Evolutionary conservation across 2,329 filamentous ascomycete species (phyloP).

Genomic region (Rachicladosporium sp.): DNA sequence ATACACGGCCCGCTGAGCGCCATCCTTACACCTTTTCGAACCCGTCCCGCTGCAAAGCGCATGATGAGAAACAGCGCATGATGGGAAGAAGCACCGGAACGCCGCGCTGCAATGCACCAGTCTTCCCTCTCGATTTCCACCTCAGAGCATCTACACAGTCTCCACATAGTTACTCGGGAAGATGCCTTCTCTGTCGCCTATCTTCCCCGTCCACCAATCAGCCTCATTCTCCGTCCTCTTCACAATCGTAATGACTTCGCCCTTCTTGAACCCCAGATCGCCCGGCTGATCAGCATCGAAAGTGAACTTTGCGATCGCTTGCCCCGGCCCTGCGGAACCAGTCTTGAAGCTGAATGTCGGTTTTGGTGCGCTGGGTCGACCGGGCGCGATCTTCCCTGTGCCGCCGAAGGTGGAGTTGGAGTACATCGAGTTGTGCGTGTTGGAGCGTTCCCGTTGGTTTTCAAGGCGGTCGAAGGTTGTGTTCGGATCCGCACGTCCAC

Average conservation of each 20-base stretch:
- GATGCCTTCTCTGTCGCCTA: constrained; percentile 75
- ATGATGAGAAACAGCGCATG: too few species aligned
- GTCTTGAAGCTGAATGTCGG: constrained; percentile 57
- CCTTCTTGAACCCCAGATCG: constrained; percentile 92
- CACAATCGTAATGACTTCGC: constrained; percentile 84
- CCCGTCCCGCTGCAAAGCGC: too few species aligned
- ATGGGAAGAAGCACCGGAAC: too few species aligned
- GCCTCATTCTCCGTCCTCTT: constrained; percentile 90
- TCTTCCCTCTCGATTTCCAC: background rate
- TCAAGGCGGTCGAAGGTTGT: constrained; percentile 39
- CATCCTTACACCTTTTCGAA: too few species aligned
- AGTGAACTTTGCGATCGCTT: constrained; percentile 82
- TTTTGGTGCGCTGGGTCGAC: constrained; percentile 76
- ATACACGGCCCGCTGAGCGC: too few species aligned
- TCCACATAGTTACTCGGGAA: constrained; percentile 50
- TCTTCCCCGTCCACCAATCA: constrained; percentile 95
- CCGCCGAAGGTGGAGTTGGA: constrained; percentile 27
- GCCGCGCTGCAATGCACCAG: background rate
- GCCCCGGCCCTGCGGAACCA: constrained; percentile 45
- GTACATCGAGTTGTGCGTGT: too few species aligned
- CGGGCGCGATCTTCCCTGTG: constrained; percentile 50
- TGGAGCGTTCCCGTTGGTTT: constrained; percentile 16
- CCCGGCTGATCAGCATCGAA: constrained; percentile 91
- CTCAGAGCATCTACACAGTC: constrained; percentile 2
- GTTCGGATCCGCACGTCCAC: constrained; percentile 39